Percentiles rank a stretch among this genome's conserved stretches.
These are phyloP conservation scores for Coemansia asiatica DNA, from an alignment of 192 early-diverging fungal genomes.

Conservation along the genomic window DNA sequence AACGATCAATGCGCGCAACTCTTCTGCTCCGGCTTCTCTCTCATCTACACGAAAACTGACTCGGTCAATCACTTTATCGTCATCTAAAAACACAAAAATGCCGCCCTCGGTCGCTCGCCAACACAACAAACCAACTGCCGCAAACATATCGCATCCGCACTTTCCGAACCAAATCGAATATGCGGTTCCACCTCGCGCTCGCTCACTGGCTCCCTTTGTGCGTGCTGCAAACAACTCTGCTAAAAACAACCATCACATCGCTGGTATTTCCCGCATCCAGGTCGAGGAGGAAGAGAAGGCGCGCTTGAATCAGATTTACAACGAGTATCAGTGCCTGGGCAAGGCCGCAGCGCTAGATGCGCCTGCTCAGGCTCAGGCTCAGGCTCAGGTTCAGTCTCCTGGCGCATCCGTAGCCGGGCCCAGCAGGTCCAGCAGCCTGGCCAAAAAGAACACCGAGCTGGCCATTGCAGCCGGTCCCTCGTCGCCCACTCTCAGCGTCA, in stretches of 20 bases:
- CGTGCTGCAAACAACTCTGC: constrained; percentile 14
- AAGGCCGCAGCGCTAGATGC: constrained; percentile 10
- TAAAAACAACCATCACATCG: neutral
- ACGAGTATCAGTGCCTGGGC: constrained; percentile 26
- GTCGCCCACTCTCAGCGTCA: constrained; percentile 23
- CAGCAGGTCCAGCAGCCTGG: constrained; percentile 42
- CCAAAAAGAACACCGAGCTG: constrained; percentile 19
- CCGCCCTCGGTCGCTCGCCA: neutral
- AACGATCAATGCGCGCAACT: neutral
- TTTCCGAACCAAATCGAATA: constrained; percentile 13
- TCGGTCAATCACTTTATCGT: constrained; percentile 7
- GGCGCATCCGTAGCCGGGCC: constrained; percentile 10
- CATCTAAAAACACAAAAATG: constrained; percentile 2
- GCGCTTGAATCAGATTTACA: constrained; percentile 32
- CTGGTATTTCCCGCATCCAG: constrained; percentile 25
- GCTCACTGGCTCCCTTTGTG: constrained; percentile 25
- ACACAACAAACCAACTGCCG: constrained; percentile 10
- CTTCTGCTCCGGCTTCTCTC: neutral
- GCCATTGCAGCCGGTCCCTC: constrained; percentile 1
- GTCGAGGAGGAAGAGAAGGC: constrained; percentile 46
- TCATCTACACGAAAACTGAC: neutral
- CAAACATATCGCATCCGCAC: constrained; percentile 5
- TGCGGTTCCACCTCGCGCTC: constrained; percentile 38
- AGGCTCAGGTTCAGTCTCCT: constrained; percentile 4
- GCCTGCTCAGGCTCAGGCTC: constrained; percentile 11